Evolutionary conservation across 1,139 yeast species (phyloP), one percentile per base, ranked within the genome.

Genomic region (Magnusiomyces suaveolens): DNA sequence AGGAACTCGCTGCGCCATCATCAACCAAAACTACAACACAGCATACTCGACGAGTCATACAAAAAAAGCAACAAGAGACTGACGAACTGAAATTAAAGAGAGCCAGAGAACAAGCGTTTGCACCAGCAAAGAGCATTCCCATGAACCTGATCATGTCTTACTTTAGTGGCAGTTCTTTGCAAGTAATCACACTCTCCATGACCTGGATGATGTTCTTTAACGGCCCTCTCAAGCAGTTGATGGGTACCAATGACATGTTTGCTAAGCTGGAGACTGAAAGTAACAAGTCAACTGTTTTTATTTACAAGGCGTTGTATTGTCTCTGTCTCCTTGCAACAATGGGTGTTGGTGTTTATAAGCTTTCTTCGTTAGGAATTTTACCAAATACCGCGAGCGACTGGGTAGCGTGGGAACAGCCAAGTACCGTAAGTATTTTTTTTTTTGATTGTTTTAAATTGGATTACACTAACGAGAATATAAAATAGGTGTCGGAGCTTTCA

Each of bases 131-230:
- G 66, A 77, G 83, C 16, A 65, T 92, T 32, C 96, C 97, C 3
- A 86, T 89, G 95, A 92, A 88, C 63, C 68, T 86, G 56, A 73
- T 88, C 55, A 88, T 92, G 96, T 82, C 90, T 58, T 92, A 88
- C 69, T 87, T 92, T 89, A 82, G 96, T 1, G 98, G 98, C 36
- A 85, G 86, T 64, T 82, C 95, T 4, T 72, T 92, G 32, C 97
- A 92, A 64, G 78, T 92, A 60, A 89, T 92, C 57, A 94, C 97
- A 3, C 84, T 92, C 55, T 84, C 89, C 71, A 90, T 89, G 87
- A 86, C 96, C 0, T 70, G 87, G 46, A 87, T 85, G 88, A 74
- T 92, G 64, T 80, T 92, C 60, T 78, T 72, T 55, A 53, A 84
- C 62, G 83, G 81, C 49, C 95, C 97, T 0, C 63, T 87, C 46